Percentiles rank a stretch among this genome's conserved stretches.
Conservation (phyloP, 2,329 filamentous ascomycete genomes). For the Nigrospora sphaerica region DNA sequence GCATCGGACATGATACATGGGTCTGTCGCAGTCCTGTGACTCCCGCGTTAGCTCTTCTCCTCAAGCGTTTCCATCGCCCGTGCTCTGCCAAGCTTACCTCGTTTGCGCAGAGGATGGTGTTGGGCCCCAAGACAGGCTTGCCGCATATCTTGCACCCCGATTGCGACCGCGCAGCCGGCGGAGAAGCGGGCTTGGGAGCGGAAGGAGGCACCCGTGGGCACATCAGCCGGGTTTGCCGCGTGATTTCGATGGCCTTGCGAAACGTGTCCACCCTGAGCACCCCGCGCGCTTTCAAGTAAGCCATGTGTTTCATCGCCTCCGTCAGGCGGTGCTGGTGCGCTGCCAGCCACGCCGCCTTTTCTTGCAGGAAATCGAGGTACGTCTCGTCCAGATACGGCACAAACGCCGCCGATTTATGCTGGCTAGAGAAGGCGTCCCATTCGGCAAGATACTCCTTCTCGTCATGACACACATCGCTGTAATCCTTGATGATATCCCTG, state of each 20-base stretch:
- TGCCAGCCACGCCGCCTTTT: slow-evolving; percentile 46
- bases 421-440: slow-evolving; percentile 50
- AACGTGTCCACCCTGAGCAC: slow-evolving; percentile 38
- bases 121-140: neutral
- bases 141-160: slow-evolving; percentile 2
- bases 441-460: slow-evolving; percentile 53
- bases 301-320: slow-evolving; percentile 49
- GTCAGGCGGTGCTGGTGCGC: slow-evolving; percentile 37
- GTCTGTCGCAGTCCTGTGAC: slow-evolving; percentile 2
- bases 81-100: neutral
- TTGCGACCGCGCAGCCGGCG: slow-evolving; percentile 2
- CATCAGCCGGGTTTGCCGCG: slow-evolving; percentile 34
- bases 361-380: slow-evolving; percentile 43
- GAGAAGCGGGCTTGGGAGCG: slow-evolving; percentile 10
- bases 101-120: neutral
- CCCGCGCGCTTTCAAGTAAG: slow-evolving; percentile 41
- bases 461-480: slow-evolving; percentile 43
- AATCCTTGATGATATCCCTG: slow-evolving; percentile 49
- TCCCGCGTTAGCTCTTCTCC: neutral
- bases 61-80: neutral
- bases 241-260: slow-evolving; percentile 30
- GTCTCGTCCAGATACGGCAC: slow-evolving; percentile 43
- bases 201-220: slow-evolving; percentile 13
- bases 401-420: slow-evolving; percentile 38
- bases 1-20: slow-evolving; percentile 1